Conservation (phyloP, 345 rosid species). For the Hirschfeldia incana region DNA sequence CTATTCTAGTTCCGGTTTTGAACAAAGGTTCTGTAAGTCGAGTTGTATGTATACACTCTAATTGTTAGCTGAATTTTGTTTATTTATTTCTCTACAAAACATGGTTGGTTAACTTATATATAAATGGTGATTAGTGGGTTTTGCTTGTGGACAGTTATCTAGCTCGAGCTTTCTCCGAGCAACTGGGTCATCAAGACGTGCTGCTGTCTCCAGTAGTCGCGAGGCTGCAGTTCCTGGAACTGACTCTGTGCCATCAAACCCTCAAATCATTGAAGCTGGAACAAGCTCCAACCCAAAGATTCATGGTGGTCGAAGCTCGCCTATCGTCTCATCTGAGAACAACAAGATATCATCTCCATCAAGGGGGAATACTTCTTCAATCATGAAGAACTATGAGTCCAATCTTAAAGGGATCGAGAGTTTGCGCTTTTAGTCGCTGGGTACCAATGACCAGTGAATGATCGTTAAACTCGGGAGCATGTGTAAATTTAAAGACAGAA, state of each 20-base stretch:
- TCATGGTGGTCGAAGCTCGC: slow-evolving; percentile 54
- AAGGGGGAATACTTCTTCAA: slow-evolving; percentile 50
- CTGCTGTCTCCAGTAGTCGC: slow-evolving; percentile 52
- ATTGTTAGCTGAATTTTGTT: background rate
- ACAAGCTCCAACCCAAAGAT: slow-evolving; percentile 51
- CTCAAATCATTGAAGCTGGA: slow-evolving; percentile 42
- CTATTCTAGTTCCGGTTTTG: background rate
- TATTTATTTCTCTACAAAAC: background rate
- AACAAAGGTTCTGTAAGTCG: background rate
- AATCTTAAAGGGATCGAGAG: slow-evolving; percentile 74
- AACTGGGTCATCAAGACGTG: slow-evolving; percentile 49
- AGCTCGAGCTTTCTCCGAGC: slow-evolving; percentile 58
- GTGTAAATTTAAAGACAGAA: slow-evolving; percentile 49
- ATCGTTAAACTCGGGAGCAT: background rate
- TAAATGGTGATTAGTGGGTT: slow-evolving; percentile 18
- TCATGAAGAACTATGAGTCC: slow-evolving; percentile 63
- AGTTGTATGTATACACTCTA: background rate
- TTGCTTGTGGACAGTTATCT: slow-evolving; percentile 52
- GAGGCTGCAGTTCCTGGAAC: slow-evolving; percentile 48
- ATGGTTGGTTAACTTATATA: background rate
- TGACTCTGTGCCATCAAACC: slow-evolving; percentile 55
- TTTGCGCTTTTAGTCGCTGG: slow-evolving; percentile 51
- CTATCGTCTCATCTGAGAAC: slow-evolving; percentile 58
- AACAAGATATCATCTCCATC: slow-evolving; percentile 51
- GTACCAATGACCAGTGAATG: background rate